Base-by-base conservation (phyloP, 1,139 yeast genomes). In the Petasospora fabianii region DNA sequence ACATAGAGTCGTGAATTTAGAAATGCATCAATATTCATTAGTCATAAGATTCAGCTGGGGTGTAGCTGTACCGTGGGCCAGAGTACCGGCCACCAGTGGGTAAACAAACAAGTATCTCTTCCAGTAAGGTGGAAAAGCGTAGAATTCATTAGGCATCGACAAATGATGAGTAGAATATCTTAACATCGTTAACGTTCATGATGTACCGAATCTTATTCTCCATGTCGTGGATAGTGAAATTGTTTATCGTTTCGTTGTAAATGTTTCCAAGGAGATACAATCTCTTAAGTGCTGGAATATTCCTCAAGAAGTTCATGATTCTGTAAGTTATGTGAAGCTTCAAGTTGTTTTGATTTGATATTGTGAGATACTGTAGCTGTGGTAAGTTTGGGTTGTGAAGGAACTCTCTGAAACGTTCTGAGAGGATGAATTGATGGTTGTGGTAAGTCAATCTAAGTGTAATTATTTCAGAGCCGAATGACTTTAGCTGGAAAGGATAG, bases 321-420 rank as follows among this genome's bases (percentile, higher is more conserved):
- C 44, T 48, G 30, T 49, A 51, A 5, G 63, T 58, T 16, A 60
- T 50, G 26, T 59, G 58, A 11, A 59, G 32, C 31, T 51, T 57
- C 24, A 58, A 33, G 24, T 38, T 28, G 30, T 56, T 59, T 17
- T 45, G 47, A 35, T 59, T 59, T 5, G 55, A 50, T 3, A 59
- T 53, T 4, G 55, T 50, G 12, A 59, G 38, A 26, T 48, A 49
- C 13, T 50, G 46, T 27, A 59, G 38, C 6, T 49, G 50, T 13
- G 54, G 54, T 7, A 59, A 46, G 13, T 46, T 40, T 15, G 62
- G 62, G 21, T 48, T 44, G 28, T 49, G 50, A 13, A 59, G 41
- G 27, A 59, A 60, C 33, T 49, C 51, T 38, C 52, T 51, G 34
- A 60, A 59, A 20, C 64, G 38, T 36, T 60, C 64, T 32, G 62